Base-by-base conservation (phyloP, 805 yeast species). In the Ogataea saltuana region DNA sequence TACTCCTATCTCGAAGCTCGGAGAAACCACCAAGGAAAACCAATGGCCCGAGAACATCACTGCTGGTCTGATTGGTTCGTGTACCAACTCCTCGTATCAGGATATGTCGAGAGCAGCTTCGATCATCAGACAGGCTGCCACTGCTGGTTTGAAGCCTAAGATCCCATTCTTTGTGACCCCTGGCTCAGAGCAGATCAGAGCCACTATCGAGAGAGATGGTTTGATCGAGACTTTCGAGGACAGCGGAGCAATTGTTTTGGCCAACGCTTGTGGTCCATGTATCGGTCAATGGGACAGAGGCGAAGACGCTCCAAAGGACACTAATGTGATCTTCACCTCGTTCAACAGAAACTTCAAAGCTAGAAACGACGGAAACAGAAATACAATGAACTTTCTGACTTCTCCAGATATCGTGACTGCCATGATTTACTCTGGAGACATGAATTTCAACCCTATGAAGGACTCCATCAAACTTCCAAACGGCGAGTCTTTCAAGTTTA, bases 191-290 rank as follows among this genome's bases (percentile, higher is more conserved):
- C 97, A 91, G 75, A 86, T 91, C 56, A 87, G 98, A 74, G 97
- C 98, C 54, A 91, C 98, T 54, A 91, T 91, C 67, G 97, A 85
- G 66, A 85, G 96, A 70, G 98, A 91, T 68, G 97, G 98, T 50
- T 84, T 86, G 68, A 80, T 91, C 57, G 75, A 84, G 57, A 85
- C 93, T 55, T 89, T 91, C 70, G 81, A 83, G 64, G 88, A 88
- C 61, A 86, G 85, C 60, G 97, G 97, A 58, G 98, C 96, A 67
- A 78, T 84, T 49, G 97, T 91, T 43, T 75, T 91, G 64, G 97
- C 98, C 49, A 91, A 91, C 66, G 98, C 98, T 46, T 91, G 98
- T 78, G 98, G 98, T 63, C 98, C 98, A 65, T 90, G 98, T 80
- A 90, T 90, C 65, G 98, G 98, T 63, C 97, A 91, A 77, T 91